phyloP scores from a whole-genome alignment of 768 basidiomycete genomes.

The Kondoa malvinella region DNA sequence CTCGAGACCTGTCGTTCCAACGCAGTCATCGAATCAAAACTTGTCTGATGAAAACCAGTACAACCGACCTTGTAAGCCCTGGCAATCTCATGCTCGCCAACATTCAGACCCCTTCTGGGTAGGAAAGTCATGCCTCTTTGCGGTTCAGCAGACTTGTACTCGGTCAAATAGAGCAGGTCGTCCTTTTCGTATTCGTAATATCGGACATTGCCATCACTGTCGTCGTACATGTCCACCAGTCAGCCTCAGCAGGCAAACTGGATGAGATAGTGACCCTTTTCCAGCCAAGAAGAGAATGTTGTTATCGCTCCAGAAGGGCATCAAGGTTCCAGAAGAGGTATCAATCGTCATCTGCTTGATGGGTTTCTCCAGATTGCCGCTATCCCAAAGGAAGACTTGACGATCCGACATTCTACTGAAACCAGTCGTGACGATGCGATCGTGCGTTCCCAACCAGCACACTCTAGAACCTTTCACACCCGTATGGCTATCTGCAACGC shows the following conservation, averaged over 20 bases:
- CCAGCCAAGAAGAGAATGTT: constrained; percentile 49
- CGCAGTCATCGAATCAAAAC: not conserved
- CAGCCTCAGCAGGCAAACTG: not conserved
- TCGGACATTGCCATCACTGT: constrained; percentile 84
- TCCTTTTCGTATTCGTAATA: constrained; percentile 91
- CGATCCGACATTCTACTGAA: constrained; percentile 95
- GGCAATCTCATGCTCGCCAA: constrained; percentile 85
- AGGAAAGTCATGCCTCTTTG: constrained; percentile 96
- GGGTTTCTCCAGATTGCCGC: constrained; percentile 48
- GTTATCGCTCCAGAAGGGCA: constrained; percentile 98
- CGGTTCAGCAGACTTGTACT: constrained; percentile 76
- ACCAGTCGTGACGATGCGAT: constrained; percentile 81
- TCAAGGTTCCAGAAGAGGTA: constrained; percentile 77
- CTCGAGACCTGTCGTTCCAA: constrained; percentile 10
- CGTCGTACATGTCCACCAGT: not conserved
- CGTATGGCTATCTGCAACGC: constrained; percentile 66
- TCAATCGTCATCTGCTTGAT: constrained; percentile 66
- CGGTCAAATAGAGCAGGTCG: constrained; percentile 48
- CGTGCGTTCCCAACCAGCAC: constrained; percentile 74
- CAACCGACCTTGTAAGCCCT: constrained; percentile 58
- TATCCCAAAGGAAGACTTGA: constrained; percentile 79
- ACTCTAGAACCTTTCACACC: constrained; percentile 86
- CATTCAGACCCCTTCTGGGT: constrained; percentile 73
- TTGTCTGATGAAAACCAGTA: constrained; percentile 34
- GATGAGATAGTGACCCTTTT: constrained; percentile 48